phyloP scores from a whole-genome alignment of 1,139 yeast genomes.

The Kodamaea fungicola region DNA sequence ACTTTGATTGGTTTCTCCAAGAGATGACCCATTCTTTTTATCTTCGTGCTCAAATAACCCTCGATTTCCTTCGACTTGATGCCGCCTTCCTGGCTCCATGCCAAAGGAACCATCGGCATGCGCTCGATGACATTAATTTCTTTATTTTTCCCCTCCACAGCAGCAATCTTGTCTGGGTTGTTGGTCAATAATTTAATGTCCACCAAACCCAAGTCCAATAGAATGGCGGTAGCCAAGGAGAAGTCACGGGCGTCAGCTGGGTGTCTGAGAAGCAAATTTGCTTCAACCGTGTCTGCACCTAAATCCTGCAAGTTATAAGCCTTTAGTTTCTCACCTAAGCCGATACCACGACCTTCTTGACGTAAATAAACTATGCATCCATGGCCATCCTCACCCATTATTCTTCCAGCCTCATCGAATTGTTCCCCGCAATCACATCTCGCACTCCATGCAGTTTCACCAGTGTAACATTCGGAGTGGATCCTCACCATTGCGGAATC shows the following conservation, averaged over 20 bases:
- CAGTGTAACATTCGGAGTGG: conserved; percentile 97
- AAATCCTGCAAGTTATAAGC: conserved; percentile 96
- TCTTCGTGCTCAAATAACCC: conserved; percentile 88
- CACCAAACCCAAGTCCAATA: conserved; percentile 73
- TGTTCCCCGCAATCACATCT: conserved; percentile 99
- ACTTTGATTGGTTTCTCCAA: conserved; percentile 55
- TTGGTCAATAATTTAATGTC: conserved; percentile 82
- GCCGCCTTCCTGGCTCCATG: conserved; percentile 70
- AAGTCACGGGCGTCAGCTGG: conserved; percentile 97
- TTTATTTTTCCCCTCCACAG: conserved; percentile 82
- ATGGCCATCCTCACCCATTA: conserved; percentile 81
- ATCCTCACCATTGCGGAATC: conserved; percentile 65
- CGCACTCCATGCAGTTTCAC: conserved; percentile 99
- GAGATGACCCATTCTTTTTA: conserved; percentile 96
- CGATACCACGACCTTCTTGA: conserved; percentile 98
- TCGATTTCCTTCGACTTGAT: conserved; percentile 83
- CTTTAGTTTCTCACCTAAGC: conserved; percentile 92
- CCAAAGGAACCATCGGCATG: conserved; percentile 94
- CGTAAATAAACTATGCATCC: conserved; percentile 95
- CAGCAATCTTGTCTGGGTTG: conserved; percentile 93
- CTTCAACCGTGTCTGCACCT: conserved; percentile 98
- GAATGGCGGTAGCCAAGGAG: conserved; percentile 88
- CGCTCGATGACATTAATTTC: conserved; percentile 74
- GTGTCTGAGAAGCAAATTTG: conserved; percentile 85
- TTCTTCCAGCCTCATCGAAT: conserved; percentile 93